A percentile compares a stretch with the other conserved stretches of the same genome.
These are phyloP conservation scores for Saccharomyces hybrid DNA, from an alignment of 1,139 yeast genomes.

Conservation along the genomic window DNA sequence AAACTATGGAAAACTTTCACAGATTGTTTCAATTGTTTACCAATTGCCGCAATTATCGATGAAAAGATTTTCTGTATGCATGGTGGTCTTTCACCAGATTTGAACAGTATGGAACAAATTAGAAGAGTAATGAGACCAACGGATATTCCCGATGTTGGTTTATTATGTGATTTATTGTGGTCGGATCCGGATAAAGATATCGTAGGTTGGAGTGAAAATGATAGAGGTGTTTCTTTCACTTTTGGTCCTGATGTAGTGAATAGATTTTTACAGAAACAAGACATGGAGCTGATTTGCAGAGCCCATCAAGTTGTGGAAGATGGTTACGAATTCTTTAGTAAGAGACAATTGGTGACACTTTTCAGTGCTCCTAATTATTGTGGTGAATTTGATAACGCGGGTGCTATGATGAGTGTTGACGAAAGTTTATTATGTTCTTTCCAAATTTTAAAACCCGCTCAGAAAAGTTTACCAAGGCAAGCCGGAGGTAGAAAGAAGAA, in stretches of 20 bases:
- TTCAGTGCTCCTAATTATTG: conserved; percentile 96
- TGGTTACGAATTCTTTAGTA: conserved; percentile 91
- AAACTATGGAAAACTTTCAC: conserved; percentile 97
- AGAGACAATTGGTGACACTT: conserved; percentile 87
- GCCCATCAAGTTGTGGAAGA: conserved; percentile 98
- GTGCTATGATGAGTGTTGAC: conserved; percentile 98
- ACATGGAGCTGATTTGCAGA: conserved; percentile 91
- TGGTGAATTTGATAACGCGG: conserved; percentile 96
- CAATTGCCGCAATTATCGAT: conserved; percentile 94
- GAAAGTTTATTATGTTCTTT: conserved; percentile 92
- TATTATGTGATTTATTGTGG: conserved; percentile 92
- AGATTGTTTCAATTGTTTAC: conserved; percentile 94
- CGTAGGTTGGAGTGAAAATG: conserved; percentile 97
- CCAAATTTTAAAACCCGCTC: conserved; percentile 97
- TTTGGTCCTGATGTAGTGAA: conserved; percentile 97
- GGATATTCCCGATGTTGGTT: conserved; percentile 93
- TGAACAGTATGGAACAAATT: conserved; percentile 94
- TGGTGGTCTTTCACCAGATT: conserved; percentile 93
- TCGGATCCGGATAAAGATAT: conserved; percentile 96
- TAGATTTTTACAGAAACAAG: conserved; percentile 88
- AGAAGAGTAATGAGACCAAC: conserved; percentile 98
- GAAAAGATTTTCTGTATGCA: conserved; percentile 97
- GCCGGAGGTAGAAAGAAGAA: conserved; percentile 31
- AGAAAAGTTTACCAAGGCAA: conserved; percentile 45
- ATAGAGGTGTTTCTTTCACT: conserved; percentile 96